A percentile compares a stretch with the other conserved stretches of the same genome.
These are phyloP conservation scores for Panicum virgatum DNA, from an alignment of 202 grass and related monocot species.

Conservation along the genomic window DNA sequence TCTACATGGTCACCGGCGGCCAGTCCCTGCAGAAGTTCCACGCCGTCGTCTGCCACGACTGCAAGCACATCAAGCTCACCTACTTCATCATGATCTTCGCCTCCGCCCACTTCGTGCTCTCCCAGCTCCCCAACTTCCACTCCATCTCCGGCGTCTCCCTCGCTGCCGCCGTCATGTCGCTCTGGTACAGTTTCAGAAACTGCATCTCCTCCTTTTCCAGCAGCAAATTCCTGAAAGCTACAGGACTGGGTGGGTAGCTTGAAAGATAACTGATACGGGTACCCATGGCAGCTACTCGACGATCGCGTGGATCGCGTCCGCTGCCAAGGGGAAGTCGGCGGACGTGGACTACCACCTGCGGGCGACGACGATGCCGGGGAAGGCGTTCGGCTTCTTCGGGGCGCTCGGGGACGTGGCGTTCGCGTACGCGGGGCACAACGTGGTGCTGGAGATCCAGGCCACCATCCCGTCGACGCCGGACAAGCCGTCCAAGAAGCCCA, in stretches of 20 bases:
- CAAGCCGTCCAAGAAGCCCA: conserved; percentile 83
- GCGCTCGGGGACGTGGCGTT: conserved; percentile 64
- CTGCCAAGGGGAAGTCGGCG: too few relatives aligned
- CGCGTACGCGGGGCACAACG: conserved; percentile 80
- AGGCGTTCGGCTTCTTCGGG: too few relatives aligned
- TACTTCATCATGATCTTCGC: conserved; percentile 96
- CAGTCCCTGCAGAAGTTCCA: conserved; percentile 77
- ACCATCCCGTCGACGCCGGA: conserved; percentile 79
- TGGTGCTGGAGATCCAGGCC: conserved; percentile 90
- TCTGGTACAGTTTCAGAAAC: conserved; percentile 36
- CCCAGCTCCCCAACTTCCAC: conserved; percentile 82
- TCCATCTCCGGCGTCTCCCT: conserved; percentile 86
- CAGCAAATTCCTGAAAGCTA: too few relatives aligned
- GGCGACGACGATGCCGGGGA: too few relatives aligned
- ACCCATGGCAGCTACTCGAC: conserved; percentile 55
- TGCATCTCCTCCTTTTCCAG: background rate
- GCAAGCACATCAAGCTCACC: conserved; percentile 65
- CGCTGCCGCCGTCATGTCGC: conserved; percentile 90
- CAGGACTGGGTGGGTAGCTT: too few relatives aligned
- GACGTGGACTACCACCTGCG: too few relatives aligned
- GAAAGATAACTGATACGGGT: background rate
- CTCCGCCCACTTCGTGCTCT: conserved; percentile 78
- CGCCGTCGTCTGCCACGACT: conserved; percentile 52
- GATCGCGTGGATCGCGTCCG: conserved; percentile 65
- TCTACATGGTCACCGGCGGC: conserved; percentile 95